Percentiles rank a stretch among this genome's conserved stretches.
Evolutionary conservation across 345 rosid genomes (phyloP).

Genomic region (Clarkia xantiana): DNA sequence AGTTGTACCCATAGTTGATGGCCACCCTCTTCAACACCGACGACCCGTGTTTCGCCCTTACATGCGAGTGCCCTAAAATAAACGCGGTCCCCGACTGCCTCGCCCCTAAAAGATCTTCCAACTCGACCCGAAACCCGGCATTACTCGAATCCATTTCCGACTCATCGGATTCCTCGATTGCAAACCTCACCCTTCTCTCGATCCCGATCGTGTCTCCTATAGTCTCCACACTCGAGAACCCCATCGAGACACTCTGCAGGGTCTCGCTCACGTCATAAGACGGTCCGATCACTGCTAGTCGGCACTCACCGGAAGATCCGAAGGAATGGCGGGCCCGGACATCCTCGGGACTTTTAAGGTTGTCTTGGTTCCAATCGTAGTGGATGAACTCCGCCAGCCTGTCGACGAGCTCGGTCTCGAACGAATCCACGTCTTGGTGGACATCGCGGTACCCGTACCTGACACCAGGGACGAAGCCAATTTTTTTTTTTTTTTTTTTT

Average conservation of each 20-base stretch:
- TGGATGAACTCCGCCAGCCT: conserved; percentile 28
- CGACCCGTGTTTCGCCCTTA: conserved; percentile 32
- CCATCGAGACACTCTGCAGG: conserved; percentile 20
- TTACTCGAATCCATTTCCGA: conserved; percentile 1
- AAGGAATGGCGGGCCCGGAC: conserved; percentile 11
- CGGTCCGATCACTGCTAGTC: conserved; percentile 32
- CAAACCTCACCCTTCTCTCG: conserved; percentile 25
- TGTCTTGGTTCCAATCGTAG: conserved; percentile 26
- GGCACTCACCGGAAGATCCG: conserved; percentile 19
- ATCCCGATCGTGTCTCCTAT: conserved; percentile 15
- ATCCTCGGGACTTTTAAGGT: conserved; percentile 5
- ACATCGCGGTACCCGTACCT: conserved; percentile 49
- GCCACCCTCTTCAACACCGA: conserved; percentile 27
- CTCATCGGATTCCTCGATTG: conserved; percentile 12
- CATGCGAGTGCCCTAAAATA: conserved; percentile 36
- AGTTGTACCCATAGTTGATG: conserved; percentile 32
- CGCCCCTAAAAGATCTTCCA: conserved; percentile 24
- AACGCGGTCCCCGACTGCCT: conserved; percentile 31
- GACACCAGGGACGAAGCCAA: too few relatives aligned
- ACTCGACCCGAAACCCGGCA: conserved; percentile 20
- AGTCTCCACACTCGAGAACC: conserved; percentile 18
- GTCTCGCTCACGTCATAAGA: conserved; percentile 21
- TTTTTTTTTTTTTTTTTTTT: too few relatives aligned
- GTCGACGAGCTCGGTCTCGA: conserved; percentile 29
- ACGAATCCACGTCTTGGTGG: conserved; percentile 40